A percentile compares a stretch with the other conserved stretches of the same genome.
These are phyloP conservation scores for Huntiella moniliformis DNA, from an alignment of 2,329 filamentous ascomycete genomes.

Conservation along the genomic window DNA sequence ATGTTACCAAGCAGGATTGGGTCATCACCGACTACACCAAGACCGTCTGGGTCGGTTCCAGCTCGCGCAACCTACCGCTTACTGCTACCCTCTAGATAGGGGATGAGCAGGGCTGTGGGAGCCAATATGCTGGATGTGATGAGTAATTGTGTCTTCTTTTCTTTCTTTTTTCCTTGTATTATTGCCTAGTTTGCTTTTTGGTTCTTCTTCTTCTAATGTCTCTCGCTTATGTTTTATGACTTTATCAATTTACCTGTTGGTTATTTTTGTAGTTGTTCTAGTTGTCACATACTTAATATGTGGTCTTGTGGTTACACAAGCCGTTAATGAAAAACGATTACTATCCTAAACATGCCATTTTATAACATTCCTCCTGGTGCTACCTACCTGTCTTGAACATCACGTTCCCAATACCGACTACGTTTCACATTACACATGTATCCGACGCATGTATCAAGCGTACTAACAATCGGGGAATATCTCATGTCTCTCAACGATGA, in stretches of 20 bases:
- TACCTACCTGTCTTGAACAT: background rate
- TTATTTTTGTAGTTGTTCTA: background rate
- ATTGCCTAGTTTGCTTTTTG: background rate
- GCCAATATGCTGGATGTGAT: background rate
- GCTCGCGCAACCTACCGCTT: constrained; percentile 35
- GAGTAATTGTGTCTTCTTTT: background rate
- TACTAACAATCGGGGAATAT: background rate
- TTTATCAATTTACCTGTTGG: background rate
- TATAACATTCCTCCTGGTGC: background rate
- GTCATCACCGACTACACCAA: constrained; percentile 35
- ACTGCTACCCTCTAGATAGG: constrained; percentile 16
- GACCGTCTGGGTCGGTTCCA: constrained; percentile 35
- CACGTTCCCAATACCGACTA: too few species aligned
- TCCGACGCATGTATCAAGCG: too few species aligned
- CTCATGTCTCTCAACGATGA: background rate
- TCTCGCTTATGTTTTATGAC: background rate
- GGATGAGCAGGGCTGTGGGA: background rate
- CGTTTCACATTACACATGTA: too few species aligned
- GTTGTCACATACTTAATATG: background rate
- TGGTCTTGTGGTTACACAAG: background rate
- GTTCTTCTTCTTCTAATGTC: too few species aligned
- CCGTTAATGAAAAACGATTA: background rate
- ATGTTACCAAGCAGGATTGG: constrained; percentile 67
- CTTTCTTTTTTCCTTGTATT: constrained; percentile 3
- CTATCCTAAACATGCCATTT: background rate